phyloP scores from a whole-genome alignment of 202 grass and related monocot genomes.

The Brachypodium distachyon region DNA sequence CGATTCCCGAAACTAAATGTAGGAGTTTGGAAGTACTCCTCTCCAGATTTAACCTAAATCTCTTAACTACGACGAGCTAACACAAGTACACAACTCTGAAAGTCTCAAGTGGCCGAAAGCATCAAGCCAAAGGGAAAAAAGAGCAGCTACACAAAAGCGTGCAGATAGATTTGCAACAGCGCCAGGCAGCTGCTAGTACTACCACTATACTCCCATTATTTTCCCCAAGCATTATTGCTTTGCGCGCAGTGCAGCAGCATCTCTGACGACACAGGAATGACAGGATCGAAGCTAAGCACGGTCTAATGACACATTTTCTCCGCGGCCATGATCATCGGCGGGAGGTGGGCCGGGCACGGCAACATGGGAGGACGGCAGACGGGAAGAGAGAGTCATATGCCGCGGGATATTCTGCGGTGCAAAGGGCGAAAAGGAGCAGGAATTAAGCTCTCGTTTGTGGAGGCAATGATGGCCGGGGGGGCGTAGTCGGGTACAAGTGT shows the following conservation, averaged over 20 bases:
- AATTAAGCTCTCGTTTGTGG: neutral
- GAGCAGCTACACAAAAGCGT: neutral
- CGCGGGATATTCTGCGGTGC: constrained; percentile 19
- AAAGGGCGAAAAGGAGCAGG: neutral
- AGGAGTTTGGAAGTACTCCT: too few species aligned
- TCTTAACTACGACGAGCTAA: too few species aligned
- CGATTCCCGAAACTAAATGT: too few species aligned
- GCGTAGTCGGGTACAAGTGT: neutral
- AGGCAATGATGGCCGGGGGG: neutral
- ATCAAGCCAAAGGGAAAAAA: neutral
- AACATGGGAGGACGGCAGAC: neutral
- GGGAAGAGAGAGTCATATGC: constrained; percentile 10
- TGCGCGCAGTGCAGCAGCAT: neutral
- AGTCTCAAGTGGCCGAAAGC: neutral
- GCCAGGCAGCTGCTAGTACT: neutral
- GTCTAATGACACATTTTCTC: neutral
- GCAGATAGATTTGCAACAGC: neutral
- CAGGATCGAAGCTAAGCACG: neutral
- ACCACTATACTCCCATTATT: neutral
- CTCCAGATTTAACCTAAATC: too few species aligned
- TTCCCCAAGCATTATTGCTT: neutral
- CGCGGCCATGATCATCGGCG: neutral
- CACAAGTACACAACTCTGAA: too few species aligned
- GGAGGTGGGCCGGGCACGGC: neutral
- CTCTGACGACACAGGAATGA: too few species aligned